These are phyloP conservation scores for Ophiostoma ips DNA, from an alignment of 2,329 filamentous ascomycete genomes.

Conservation along the genomic window DNA sequence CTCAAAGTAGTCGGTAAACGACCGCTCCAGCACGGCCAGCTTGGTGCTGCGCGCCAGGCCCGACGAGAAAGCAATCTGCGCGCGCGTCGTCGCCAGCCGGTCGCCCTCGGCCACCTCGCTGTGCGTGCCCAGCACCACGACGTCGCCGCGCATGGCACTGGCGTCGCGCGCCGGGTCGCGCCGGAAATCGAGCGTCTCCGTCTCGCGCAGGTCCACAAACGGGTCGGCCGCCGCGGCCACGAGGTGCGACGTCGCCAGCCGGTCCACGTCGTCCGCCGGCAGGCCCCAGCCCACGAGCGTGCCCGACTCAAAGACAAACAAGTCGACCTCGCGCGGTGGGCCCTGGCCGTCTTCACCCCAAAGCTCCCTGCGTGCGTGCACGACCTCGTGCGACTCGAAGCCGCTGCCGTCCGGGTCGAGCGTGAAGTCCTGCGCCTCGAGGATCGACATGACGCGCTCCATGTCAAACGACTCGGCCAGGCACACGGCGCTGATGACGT, in stretches of 20 bases:
- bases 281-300: constrained; percentile 89
- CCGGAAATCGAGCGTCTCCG: constrained; percentile 79
- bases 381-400: constrained; percentile 47
- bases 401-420: constrained; percentile 48
- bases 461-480: constrained; percentile 52
- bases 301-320: constrained; percentile 92
- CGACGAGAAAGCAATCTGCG: constrained; percentile 93
- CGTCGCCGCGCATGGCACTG: constrained; percentile 74
- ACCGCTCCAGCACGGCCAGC: constrained; percentile 76
- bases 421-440: constrained; percentile 44
- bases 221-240: constrained; percentile 62
- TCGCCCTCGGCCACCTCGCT: constrained; percentile 31
- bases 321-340: constrained; percentile 54
- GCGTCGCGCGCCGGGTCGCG: constrained; percentile 59
- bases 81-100: constrained; percentile 51
- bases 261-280: constrained; percentile 56
- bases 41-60: constrained; percentile 88
- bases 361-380: constrained; percentile 37
- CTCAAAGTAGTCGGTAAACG: constrained; percentile 72
- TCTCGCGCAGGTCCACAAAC: constrained; percentile 59
- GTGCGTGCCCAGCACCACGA: constrained; percentile 77
- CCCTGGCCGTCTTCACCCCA: constrained; percentile 26
- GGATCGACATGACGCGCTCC: constrained; percentile 41
- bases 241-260: constrained; percentile 57
- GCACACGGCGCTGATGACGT: constrained; percentile 44